Conservation (phyloP, 352 stramenopile genomes). For the Pilasporangium apinafurcum region DNA sequence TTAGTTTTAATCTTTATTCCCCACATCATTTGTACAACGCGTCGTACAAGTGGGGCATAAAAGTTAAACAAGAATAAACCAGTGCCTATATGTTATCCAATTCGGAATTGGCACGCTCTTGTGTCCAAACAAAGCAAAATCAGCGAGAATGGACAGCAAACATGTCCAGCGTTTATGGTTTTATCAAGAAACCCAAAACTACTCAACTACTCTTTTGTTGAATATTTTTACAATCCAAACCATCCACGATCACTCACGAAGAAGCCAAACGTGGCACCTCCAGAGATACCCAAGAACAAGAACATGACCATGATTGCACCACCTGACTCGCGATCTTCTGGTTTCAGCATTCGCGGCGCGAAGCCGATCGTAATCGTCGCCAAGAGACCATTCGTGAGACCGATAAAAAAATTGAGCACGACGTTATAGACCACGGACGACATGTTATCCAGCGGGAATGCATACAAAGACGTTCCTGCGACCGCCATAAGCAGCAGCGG, state of each 20-base stretch:
- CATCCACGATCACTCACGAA: slow-evolving; percentile 39
- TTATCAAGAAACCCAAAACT: too few relatives aligned
- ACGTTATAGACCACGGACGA: slow-evolving; percentile 29
- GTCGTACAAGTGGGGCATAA: too few relatives aligned
- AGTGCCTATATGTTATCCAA: too few relatives aligned
- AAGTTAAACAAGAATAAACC: too few relatives aligned
- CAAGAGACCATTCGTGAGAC: slow-evolving; percentile 43
- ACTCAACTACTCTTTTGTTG: too few relatives aligned
- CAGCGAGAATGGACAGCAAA: too few relatives aligned
- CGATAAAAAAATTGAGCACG: slow-evolving; percentile 40
- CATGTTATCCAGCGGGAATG: slow-evolving; percentile 26
- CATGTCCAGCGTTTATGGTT: too few relatives aligned
- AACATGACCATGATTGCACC: slow-evolving; percentile 52
- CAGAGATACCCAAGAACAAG: slow-evolving; percentile 44
- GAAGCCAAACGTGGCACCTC: slow-evolving; percentile 42
- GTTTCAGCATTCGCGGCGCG: slow-evolving; percentile 36
- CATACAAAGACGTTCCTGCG: slow-evolving; percentile 39
- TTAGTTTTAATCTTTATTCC: too few relatives aligned
- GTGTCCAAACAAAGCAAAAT: too few relatives aligned
- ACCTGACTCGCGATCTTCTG: slow-evolving; percentile 47
- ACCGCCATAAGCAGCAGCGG: slow-evolving; percentile 56
- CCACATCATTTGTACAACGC: too few relatives aligned
- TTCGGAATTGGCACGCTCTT: too few relatives aligned
- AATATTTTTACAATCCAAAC: slow-evolving; percentile 42
- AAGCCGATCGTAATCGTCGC: slow-evolving; percentile 59